phyloP scores from a whole-genome alignment of 345 rosid genomes.

The Gossypium turneri region DNA sequence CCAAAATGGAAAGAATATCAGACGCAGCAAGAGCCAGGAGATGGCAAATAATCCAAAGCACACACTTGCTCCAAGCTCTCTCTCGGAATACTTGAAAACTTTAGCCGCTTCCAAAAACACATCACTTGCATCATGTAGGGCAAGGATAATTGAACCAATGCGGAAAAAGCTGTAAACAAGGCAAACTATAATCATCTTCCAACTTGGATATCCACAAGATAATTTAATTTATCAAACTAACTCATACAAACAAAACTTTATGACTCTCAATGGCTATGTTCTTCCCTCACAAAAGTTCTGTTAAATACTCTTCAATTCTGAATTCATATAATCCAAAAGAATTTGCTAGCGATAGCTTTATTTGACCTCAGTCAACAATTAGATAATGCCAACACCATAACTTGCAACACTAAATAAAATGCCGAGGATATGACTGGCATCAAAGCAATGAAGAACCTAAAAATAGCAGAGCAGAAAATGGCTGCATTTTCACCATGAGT shows the following conservation, averaged over 20 bases:
- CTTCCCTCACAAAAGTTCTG: conserved; percentile 1
- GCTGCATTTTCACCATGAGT: conserved; percentile 1
- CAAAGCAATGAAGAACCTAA: background rate
- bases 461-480: background rate
- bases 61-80: conserved; percentile 88
- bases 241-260: background rate
- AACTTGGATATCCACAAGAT: conserved; percentile 1
- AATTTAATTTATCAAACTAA: background rate
- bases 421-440: background rate
- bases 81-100: conserved; percentile 79
- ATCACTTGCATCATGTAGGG: conserved; percentile 93
- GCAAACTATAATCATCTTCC: conserved; percentile 5
- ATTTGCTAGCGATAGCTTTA: background rate
- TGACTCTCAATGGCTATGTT: background rate
- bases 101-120: conserved; percentile 91
- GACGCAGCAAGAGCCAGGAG: conserved; percentile 85
- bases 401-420: background rate
- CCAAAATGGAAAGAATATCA: conserved; percentile 93
- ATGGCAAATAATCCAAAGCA: conserved; percentile 83
- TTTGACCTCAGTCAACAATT: background rate
- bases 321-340: background rate
- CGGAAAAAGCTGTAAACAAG: conserved; percentile 61
- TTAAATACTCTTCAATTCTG: background rate
- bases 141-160: conserved; percentile 74
- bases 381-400: background rate